Evolutionary conservation across 2,329 filamentous ascomycete species (phyloP), one percentile per base, ranked within the genome.

Genomic region (Hortaea sp.): DNA sequence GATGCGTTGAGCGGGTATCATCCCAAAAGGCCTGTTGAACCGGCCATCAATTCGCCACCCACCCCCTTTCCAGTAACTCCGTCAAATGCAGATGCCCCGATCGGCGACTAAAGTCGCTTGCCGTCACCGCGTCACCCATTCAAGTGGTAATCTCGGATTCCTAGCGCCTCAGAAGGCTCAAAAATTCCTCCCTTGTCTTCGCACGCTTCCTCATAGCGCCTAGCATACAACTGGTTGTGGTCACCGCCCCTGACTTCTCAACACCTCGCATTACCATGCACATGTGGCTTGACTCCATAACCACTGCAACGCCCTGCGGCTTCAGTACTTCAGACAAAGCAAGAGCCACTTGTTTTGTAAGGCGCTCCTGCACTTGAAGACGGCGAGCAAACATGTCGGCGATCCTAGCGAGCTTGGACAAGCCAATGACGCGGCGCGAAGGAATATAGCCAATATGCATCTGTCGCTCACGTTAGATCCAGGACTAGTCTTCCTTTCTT

Each of bases 221-320:
- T n/a, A 97, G 78, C 69, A 98, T 94, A 65, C 90, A 97, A 71
- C 88, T 95, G 12, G 92, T 98, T 34, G 94, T 92, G 5, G 92
- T 97, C 12, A 79, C 84, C 43, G 85, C 82, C 37, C 76, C 79
- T 0, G 88, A 88, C 74, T 98, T 95, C 64, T 95, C 80, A 7
- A 98, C 90, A n/a, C 92, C 92, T 41, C 92, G 81, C 89, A 95
- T 97, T 11, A 95, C 88, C 90, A 97, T 98, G 73, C 92, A 98
- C 41, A 97, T 73, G 69, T 98, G 92, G 61, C 81, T 89, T 10
- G 87, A 94, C 63, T 98, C 92, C 84, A 98, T 95, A 49, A 98
- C 90, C 2, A 98, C 92, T 13, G 87, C 90, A 1, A 98, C 90
- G 41, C 92, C 92, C 63, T 94, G 88, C 2, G 92, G 92, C 64